Evolutionary conservation across 1,139 yeast species (phyloP), one percentile per base, ranked within the genome.

Genomic region (Tardiomyces blankii): DNA sequence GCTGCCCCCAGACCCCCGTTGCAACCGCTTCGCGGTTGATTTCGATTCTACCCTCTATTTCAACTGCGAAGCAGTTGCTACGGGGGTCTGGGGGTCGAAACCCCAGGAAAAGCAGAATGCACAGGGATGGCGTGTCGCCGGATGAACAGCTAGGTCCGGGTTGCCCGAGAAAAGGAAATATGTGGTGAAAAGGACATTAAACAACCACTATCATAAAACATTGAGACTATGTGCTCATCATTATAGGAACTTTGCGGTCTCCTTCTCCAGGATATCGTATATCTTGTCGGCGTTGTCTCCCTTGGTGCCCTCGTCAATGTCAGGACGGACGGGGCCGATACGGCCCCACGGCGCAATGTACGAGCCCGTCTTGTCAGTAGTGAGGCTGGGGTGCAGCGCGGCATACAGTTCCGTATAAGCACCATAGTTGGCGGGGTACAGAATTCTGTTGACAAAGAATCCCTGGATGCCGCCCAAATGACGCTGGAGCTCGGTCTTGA

Each of bases 391-490:
- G 35, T 62, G 65, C 43, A 70, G 62, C n/a, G 71, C 74, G 41
- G 67, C 77, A 57, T 57, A 71, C 33, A 69, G 58, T 54, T 66
- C 75, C 9, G 72, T 55, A 45, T 66, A 63, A 1, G 76, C 70
- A 19, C 77, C 78, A 44, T 65, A 66, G 2, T 52, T 51, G 6
- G 68, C 57, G 21, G 59, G 60, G 48, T 58, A 59, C 16, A 56
- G 14, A 16, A 33, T 28, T 7, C 7, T 21, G 40, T 48, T 44
- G 41, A 52, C 25, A 32, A 47, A 32, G 39, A 38, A 46, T 13
- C 18, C 48, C 49, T 42, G 39, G 19, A 46, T 35, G 21, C 49
- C 44, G 19, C 50, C 14, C 33, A 48, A 38, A 39, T 55, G 47
- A 54, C 77, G 65, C 44, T 59, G 59, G 38, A 77, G 57, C 2